These are phyloP conservation scores for Seiridium unicorne DNA, from an alignment of 2,329 filamentous ascomycete genomes.

Conservation along the genomic window DNA sequence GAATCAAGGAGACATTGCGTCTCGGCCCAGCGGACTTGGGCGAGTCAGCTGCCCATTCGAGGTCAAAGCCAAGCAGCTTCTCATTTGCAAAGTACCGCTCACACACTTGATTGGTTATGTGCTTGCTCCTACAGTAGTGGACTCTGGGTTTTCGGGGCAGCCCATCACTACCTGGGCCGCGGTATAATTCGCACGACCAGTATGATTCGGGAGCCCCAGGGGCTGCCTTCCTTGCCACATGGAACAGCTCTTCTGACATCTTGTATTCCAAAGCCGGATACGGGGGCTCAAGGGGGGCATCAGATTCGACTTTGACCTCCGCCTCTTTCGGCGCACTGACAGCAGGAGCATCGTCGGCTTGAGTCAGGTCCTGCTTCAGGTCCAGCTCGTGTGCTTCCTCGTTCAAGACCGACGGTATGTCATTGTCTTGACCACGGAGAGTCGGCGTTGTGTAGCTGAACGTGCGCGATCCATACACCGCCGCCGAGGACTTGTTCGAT, in stretches of 20 bases:
- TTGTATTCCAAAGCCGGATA: conserved; percentile 34
- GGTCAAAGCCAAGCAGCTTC: conserved; percentile 78
- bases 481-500: background rate
- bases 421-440: background rate
- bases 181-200: conserved; percentile 71
- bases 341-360: background rate
- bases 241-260: conserved; percentile 44
- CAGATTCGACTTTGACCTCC: background rate
- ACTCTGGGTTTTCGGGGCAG: conserved; percentile 58
- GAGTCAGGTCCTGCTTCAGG: background rate
- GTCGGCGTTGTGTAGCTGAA: conserved; percentile 12
- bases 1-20: conserved; percentile 76
- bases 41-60: conserved; percentile 73
- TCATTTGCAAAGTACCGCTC: conserved; percentile 66
- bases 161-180: conserved; percentile 42
- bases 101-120: conserved; percentile 65
- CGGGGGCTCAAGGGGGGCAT: conserved; percentile 11
- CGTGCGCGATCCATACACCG: conserved; percentile 8
- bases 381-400: background rate
- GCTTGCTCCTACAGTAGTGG: conserved; percentile 72
- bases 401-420: background rate
- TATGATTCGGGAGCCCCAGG: conserved; percentile 49
- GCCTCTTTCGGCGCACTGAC: background rate
- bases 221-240: conserved; percentile 44
- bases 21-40: conserved; percentile 49